phyloP scores from a whole-genome alignment of 768 basidiomycete species.

The Macrolepiota fuliginosa region DNA sequence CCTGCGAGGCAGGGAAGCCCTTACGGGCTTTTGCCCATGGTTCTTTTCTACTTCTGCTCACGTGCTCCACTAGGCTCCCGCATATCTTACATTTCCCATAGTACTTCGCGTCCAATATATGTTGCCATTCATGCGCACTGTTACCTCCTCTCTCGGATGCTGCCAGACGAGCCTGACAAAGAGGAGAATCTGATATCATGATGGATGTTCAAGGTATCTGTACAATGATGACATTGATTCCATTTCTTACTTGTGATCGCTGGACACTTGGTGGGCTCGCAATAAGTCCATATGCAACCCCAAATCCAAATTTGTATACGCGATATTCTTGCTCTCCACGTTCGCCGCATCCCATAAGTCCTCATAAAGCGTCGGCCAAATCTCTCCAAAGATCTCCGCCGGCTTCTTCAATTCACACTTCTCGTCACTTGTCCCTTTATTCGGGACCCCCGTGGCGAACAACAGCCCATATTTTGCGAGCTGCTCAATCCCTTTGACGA shows the following conservation, averaged over 20 bases:
- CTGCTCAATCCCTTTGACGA: slow-evolving; percentile 64
- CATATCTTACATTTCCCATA: too few species aligned
- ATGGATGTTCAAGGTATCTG: slow-evolving; percentile 91
- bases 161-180: too few species aligned
- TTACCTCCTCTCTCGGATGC: too few species aligned
- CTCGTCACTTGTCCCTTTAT: slow-evolving; percentile 51
- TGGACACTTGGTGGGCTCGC: slow-evolving; percentile 42
- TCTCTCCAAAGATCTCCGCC: slow-evolving; percentile 66
- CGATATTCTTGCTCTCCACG: slow-evolving; percentile 82
- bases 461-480: slow-evolving; percentile 71
- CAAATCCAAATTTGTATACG: slow-evolving; percentile 88
- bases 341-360: slow-evolving; percentile 85
- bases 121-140: too few species aligned
- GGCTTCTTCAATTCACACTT: slow-evolving; percentile 68
- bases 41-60: too few species aligned
- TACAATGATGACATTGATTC: neutral
- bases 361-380: slow-evolving; percentile 90
- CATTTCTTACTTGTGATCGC: neutral
- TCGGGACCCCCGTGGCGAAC: slow-evolving; percentile 71
- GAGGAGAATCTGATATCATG: slow-evolving; percentile 90
- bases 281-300: slow-evolving; percentile 91
- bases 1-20: too few species aligned
- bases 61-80: too few species aligned
- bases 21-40: too few species aligned
- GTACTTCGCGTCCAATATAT: too few species aligned